Conservation (phyloP, 1,284 basidiomycete species). For the Cutaneotrichosporon sp. region DNA sequence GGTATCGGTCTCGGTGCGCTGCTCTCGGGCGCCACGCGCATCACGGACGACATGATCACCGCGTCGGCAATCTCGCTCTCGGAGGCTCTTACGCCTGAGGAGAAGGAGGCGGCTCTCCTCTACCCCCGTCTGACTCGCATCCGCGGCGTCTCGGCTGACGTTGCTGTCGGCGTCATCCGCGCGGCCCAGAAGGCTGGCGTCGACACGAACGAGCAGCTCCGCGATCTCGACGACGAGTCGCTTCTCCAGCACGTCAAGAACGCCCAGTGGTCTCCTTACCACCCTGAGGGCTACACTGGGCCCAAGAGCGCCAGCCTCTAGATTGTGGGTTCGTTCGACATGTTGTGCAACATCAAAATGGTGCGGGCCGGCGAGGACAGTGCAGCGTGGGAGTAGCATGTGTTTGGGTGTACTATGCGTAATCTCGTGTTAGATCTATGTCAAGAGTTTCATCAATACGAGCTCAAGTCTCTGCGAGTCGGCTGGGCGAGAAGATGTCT, state of each 20-base stretch:
- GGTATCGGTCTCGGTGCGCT: constrained; percentile 80
- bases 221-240: constrained; percentile 33
- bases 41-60: constrained; percentile 56
- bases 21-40: constrained; percentile 55
- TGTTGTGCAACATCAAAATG: constrained; percentile 1
- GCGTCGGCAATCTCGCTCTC: constrained; percentile 68
- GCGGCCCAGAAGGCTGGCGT: constrained; percentile 68
- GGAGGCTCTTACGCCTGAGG: constrained; percentile 70
- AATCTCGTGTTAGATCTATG: constrained; percentile 6
- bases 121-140: constrained; percentile 78
- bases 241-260: constrained; percentile 34
- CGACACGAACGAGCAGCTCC: constrained; percentile 34
- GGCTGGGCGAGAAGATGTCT: too few species aligned
- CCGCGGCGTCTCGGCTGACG: constrained; percentile 73
- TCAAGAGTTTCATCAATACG: not conserved
- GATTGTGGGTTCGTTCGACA: constrained; percentile 2
- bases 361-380: not conserved
- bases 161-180: constrained; percentile 71
- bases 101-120: constrained; percentile 64
- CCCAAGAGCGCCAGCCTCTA: constrained; percentile 15
- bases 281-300: not conserved
- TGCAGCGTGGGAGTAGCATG: constrained; percentile 4
- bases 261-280: constrained; percentile 39
- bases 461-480: too few species aligned
- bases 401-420: constrained; percentile 14